phyloP scores from a whole-genome alignment of 352 stramenopile species.

The Pythium scleroteichum region DNA sequence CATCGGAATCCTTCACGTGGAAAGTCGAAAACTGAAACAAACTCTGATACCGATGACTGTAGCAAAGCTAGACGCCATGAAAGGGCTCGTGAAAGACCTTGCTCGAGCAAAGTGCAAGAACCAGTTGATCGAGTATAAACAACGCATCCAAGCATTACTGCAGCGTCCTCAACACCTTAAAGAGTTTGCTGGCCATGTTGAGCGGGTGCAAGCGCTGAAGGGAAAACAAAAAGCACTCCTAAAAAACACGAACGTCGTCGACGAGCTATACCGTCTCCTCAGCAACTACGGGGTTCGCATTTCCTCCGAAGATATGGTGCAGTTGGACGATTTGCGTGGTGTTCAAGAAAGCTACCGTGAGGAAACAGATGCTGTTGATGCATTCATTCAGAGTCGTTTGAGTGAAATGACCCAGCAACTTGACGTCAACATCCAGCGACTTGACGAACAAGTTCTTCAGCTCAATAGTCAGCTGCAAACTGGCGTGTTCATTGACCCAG shows the following conservation, averaged over 20 bases:
- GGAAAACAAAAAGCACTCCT: slow-evolving; percentile 75
- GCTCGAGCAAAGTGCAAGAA: slow-evolving; percentile 87
- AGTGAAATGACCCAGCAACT: slow-evolving; percentile 92
- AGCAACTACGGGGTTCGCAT: slow-evolving; percentile 91
- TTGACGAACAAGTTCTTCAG: slow-evolving; percentile 91
- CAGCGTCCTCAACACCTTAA: slow-evolving; percentile 88
- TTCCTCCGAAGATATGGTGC: slow-evolving; percentile 92
- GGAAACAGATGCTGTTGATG: slow-evolving; percentile 83
- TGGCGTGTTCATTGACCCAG: slow-evolving; percentile 87
- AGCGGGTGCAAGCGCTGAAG: slow-evolving; percentile 75
- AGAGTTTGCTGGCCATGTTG: slow-evolving; percentile 90
- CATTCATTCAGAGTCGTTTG: slow-evolving; percentile 84
- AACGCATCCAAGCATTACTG: slow-evolving; percentile 82
- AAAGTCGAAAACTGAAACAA: slow-evolving; percentile 93
- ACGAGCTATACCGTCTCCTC: slow-evolving; percentile 93
- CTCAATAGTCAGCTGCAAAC: slow-evolving; percentile 79
- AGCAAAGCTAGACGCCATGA: slow-evolving; percentile 92
- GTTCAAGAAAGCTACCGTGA: slow-evolving; percentile 89
- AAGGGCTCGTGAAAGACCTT: slow-evolving; percentile 90
- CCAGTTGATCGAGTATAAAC: slow-evolving; percentile 90
- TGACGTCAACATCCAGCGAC: slow-evolving; percentile 90
- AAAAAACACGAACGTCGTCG: slow-evolving; percentile 89
- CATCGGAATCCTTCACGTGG: slow-evolving; percentile 92
- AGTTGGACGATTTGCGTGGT: slow-evolving; percentile 87
- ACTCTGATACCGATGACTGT: slow-evolving; percentile 92